Evolutionary conservation across 2,329 filamentous ascomycete species (phyloP).

Genomic region (Phialocephala subalpina): DNA sequence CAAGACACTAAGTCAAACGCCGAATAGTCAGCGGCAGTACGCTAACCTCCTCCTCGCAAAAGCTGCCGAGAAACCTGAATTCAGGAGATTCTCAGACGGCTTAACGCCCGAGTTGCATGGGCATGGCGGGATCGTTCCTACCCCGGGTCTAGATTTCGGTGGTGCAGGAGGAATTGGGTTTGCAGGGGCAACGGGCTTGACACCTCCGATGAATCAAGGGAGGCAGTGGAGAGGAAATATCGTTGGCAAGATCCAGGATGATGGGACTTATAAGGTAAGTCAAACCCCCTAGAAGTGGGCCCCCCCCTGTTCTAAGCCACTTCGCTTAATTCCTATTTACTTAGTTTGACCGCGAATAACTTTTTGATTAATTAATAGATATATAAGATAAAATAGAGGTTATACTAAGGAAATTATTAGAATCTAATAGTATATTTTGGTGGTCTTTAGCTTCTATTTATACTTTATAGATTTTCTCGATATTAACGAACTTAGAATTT

Average conservation of each 20-base stretch:
- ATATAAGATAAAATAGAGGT: too few relatives aligned
- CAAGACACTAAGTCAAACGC: slow-evolving; percentile 52
- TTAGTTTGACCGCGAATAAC: background rate
- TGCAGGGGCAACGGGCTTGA: background rate
- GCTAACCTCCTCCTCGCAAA: slow-evolving; percentile 53
- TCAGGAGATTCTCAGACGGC: slow-evolving; percentile 35
- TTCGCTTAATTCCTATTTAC: too few relatives aligned
- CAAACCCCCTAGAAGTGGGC: too few relatives aligned
- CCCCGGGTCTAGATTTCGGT: background rate
- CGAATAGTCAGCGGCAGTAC: slow-evolving; percentile 53
- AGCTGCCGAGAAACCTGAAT: slow-evolving; percentile 49
- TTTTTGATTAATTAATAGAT: too few relatives aligned
- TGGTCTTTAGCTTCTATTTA: too few relatives aligned
- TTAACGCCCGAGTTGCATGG: slow-evolving; percentile 24
- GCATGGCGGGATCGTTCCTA: background rate
- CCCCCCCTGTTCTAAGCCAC: too few relatives aligned
- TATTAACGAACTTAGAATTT: too few relatives aligned
- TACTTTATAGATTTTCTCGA: too few relatives aligned
- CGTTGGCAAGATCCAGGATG: slow-evolving; percentile 36
- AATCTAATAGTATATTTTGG: too few relatives aligned
- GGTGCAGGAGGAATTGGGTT: background rate
- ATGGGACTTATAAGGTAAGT: slow-evolving; percentile 8
- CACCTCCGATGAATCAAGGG: background rate
- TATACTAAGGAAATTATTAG: too few relatives aligned
- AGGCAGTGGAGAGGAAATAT: slow-evolving; percentile 37